Base-by-base conservation (phyloP, 2,329 filamentous ascomycete genomes). In the Sclerotinia nivalis region DNA sequence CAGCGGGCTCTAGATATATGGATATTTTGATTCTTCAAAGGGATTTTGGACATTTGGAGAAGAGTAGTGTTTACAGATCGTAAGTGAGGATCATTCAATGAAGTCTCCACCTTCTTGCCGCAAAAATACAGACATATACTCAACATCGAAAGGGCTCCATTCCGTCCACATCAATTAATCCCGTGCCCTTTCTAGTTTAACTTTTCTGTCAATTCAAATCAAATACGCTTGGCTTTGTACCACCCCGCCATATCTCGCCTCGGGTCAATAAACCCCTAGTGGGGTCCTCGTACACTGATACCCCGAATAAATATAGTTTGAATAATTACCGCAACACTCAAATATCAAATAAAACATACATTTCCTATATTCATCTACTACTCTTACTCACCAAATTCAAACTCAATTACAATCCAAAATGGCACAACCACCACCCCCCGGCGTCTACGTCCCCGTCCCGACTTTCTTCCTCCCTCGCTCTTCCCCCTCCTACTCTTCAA, bases 391-490 rank as follows among this genome's bases (percentile, higher is more conserved):
- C 31, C 37, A 8, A 37, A 50, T 64, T 20, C 9, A 50, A 18
- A 60, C 31, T n/a, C 20, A 45, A 34, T 6, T 18, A 13, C 37
- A 28, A 28, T 28, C 45, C 10, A 73, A 66, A 61, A 76, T 76
- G 72, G 71, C 75, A 45, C 61, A 68, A 50, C 74, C 76, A 68
- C 78, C 79, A 71, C 77, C 77, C 70, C 68, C 73, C 12, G 76
- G 76, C 45, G 75, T 78, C 34, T 78, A 78, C 77, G 85, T 87
- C 69, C 85, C 85, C 34, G 85, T 89, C 58, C 88, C 88, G 43
- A 90, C 88, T 58, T 90, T 90, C 83, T 90, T 87, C 79, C 74
- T 77, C 37, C 73, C 75, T 40, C 74, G 74, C 67, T 73, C 69
- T 6, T 72, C 77, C 2, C 50, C 75, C 20, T 76, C 75, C 70